Evolutionary conservation across 2,329 filamentous ascomycete genomes (phyloP).

Genomic region (Fusarium sp.): DNA sequence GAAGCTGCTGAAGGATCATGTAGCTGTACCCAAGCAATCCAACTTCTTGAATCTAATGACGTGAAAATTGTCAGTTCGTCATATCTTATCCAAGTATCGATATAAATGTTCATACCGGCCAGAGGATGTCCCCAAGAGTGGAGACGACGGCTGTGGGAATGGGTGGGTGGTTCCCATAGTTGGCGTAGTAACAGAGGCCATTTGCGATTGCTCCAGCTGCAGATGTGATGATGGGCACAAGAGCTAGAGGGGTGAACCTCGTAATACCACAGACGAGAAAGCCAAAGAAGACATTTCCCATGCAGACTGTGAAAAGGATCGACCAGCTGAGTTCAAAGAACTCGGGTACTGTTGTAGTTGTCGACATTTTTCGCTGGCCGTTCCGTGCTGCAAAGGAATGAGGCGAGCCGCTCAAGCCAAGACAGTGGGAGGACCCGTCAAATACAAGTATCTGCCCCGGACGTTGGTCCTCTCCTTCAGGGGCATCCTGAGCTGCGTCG

Average conservation of each 20-base stretch:
- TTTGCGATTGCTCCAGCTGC: conserved; percentile 52
- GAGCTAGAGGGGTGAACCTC: conserved; percentile 28
- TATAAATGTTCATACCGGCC: conserved; percentile 51
- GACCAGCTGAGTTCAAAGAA: conserved; percentile 57
- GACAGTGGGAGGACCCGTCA: background rate
- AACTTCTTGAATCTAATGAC: conserved; percentile 26
- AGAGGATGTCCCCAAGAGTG: conserved; percentile 46
- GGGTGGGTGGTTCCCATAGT: conserved; percentile 43
- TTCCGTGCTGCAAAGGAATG: background rate
- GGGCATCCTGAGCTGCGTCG: background rate
- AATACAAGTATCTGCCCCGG: background rate
- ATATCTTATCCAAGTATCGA: background rate
- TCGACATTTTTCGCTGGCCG: background rate
- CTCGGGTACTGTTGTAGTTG: conserved; percentile 17
- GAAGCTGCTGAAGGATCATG: background rate
- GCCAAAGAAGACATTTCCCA: conserved; percentile 52
- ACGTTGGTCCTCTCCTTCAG: background rate
- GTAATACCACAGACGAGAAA: conserved; percentile 50
- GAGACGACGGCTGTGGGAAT: conserved; percentile 37
- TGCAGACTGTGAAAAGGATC: conserved; percentile 56
- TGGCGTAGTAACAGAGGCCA: conserved; percentile 55
- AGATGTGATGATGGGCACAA: conserved; percentile 53
- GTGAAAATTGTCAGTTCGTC: background rate
- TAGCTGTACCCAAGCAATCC: background rate
- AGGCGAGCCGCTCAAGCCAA: background rate